A percentile compares a stretch with the other conserved stretches of the same genome.
phyloP scores from a whole-genome alignment of 306 rosid species.

The Prunus dulcis region DNA sequence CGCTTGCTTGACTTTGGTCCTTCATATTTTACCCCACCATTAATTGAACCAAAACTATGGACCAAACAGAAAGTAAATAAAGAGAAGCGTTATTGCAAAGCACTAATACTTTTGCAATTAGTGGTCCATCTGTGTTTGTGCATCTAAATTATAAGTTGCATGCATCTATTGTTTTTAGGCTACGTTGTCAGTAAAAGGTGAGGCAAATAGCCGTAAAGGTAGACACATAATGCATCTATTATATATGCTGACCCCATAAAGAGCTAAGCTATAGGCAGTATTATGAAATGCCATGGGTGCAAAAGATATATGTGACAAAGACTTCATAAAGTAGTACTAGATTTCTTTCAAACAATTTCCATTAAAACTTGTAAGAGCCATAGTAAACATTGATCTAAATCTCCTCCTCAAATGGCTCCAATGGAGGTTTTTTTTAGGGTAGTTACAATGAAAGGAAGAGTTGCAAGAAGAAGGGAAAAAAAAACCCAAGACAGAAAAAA shows the following conservation, averaged over 20 bases:
- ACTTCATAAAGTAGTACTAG: background rate
- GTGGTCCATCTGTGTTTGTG: background rate
- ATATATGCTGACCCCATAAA: background rate
- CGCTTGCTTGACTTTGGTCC: no score
- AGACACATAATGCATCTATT: slow-evolving; percentile 10
- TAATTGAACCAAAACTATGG: background rate
- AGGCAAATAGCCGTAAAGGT: slow-evolving; percentile 41
- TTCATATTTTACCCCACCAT: background rate
- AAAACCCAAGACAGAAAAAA: slow-evolving; percentile 4
- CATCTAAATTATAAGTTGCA: slow-evolving; percentile 9
- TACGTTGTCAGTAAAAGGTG: slow-evolving; percentile 41
- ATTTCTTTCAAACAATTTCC: slow-evolving; percentile 8
- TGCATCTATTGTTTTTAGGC: slow-evolving; percentile 8
- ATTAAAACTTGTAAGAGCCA: slow-evolving; percentile 11
- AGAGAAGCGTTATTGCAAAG: background rate
- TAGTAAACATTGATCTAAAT: background rate
- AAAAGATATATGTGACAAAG: background rate
- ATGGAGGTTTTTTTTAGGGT: slow-evolving; percentile 24
- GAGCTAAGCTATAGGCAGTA: background rate
- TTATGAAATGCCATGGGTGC: background rate
- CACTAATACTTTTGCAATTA: background rate
- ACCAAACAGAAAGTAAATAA: background rate
- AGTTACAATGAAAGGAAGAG: slow-evolving; percentile 31
- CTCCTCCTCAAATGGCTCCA: slow-evolving; percentile 15
- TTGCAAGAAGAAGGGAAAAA: slow-evolving; percentile 5